These are phyloP conservation scores for Paspalum vaginatum DNA, from an alignment of 176 grass and related monocot species.

Conservation along the genomic window DNA sequence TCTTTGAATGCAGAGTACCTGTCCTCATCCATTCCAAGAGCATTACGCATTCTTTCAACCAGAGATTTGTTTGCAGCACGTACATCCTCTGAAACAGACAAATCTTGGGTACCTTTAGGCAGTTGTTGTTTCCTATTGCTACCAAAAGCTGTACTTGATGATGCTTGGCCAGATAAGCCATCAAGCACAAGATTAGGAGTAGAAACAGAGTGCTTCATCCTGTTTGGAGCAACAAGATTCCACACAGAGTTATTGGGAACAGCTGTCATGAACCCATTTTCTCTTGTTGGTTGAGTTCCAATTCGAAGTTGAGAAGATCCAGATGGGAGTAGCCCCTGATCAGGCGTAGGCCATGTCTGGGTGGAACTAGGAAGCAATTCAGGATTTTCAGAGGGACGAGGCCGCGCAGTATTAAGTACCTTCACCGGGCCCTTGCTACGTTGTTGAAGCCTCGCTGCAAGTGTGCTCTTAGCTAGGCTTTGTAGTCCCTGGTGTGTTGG, in stretches of 20 bases:
- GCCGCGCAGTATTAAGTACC: constrained; percentile 57
- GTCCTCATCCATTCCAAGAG: constrained; percentile 76
- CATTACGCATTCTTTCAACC: constrained; percentile 76
- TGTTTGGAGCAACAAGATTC: constrained; percentile 54
- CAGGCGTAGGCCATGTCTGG: constrained; percentile 49
- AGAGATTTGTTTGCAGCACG: constrained; percentile 67
- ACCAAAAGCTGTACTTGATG: constrained; percentile 44
- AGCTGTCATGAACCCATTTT: constrained; percentile 46
- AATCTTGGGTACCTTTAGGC: constrained; percentile 30
- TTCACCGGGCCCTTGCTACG: constrained; percentile 53
- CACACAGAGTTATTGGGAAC: constrained; percentile 39
- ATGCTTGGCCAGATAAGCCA: constrained; percentile 46
- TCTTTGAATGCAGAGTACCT: constrained; percentile 76
- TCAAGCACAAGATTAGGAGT: constrained; percentile 60
- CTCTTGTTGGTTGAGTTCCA: constrained; percentile 42
- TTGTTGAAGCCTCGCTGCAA: constrained; percentile 80
- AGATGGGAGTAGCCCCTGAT: constrained; percentile 39
- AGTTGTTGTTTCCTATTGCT: constrained; percentile 36
- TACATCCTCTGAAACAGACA: constrained; percentile 52
- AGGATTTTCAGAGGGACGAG: constrained; percentile 50
- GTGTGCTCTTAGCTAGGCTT: constrained; percentile 71
- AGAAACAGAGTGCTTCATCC: constrained; percentile 63
- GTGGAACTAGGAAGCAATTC: constrained; percentile 40
- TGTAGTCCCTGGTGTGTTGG: constrained; percentile 57
- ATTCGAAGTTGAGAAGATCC: constrained; percentile 48